These are phyloP conservation scores for Vanrija humicola DNA, from an alignment of 1,284 basidiomycete genomes.

Conservation along the genomic window DNA sequence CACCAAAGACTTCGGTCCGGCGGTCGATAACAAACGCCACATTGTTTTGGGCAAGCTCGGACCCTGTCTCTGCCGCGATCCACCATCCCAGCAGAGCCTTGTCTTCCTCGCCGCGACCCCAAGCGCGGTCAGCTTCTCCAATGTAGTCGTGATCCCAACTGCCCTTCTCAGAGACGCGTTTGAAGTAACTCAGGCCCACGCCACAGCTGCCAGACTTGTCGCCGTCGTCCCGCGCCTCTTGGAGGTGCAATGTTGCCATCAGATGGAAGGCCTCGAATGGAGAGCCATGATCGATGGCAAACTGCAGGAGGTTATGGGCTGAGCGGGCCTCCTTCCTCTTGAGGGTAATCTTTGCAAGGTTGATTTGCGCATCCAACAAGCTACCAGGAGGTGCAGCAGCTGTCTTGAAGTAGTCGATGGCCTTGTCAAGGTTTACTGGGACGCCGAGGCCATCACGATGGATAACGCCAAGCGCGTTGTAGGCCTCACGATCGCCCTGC, in stretches of 20 bases:
- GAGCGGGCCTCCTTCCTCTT: slow-evolving; percentile 51
- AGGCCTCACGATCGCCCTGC: slow-evolving; percentile 72
- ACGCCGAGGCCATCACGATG: slow-evolving; percentile 82
- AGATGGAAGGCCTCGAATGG: slow-evolving; percentile 91
- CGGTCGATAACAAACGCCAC: slow-evolving; percentile 89
- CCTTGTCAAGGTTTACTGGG: slow-evolving; percentile 51
- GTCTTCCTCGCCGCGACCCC: slow-evolving; percentile 64
- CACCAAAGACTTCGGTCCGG: slow-evolving; percentile 15
- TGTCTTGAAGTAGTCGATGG: slow-evolving; percentile 65
- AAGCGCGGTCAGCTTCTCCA: slow-evolving; percentile 72
- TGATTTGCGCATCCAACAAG: slow-evolving; percentile 84
- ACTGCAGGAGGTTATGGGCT: slow-evolving; percentile 62
- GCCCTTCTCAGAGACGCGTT: slow-evolving; percentile 81
- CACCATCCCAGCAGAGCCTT: slow-evolving; percentile 77
- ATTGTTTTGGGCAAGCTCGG: slow-evolving; percentile 92
- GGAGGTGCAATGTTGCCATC: slow-evolving; percentile 70
- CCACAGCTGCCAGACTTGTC: slow-evolving; percentile 61
- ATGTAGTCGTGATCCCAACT: slow-evolving; percentile 82
- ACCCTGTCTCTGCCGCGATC: slow-evolving; percentile 88
- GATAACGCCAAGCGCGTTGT: slow-evolving; percentile 87
- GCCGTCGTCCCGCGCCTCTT: slow-evolving; percentile 52
- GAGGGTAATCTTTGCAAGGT: slow-evolving; percentile 79
- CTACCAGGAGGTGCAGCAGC: slow-evolving; percentile 58
- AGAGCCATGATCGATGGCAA: slow-evolving; percentile 77
- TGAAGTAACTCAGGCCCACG: slow-evolving; percentile 75